Base-by-base conservation (phyloP, 371 early-diverging fungal species). In the Mucor indicus region DNA sequence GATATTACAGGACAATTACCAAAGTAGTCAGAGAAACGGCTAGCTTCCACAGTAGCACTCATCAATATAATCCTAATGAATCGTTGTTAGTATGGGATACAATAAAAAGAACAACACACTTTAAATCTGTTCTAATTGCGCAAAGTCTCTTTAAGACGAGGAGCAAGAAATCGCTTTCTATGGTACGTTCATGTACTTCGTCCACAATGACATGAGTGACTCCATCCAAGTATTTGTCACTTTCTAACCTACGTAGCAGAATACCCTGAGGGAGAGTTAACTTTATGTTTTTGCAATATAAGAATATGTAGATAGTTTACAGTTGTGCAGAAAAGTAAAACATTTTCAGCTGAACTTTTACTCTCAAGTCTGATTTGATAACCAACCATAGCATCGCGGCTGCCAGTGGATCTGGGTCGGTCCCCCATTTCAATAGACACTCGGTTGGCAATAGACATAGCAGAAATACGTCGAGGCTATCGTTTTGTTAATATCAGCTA, bases 381-480 rank as follows among this genome's bases (percentile, higher is more conserved):
- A 2, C 96, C 95, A 19, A 96, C 90, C 53, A 83, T 57, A 0
- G 81, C 65, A 13, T 73, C 69, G 19, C 57, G 60, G 29, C 60
- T 71, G 10, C 82, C 86, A 3, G 67, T 60, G 1, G 69, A 55
- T 30, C 59, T 79, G 38, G 67, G 75, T 1, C 37, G 44, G 49
- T 87, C 86, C 1, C 86, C 86, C 61, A 89, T 62, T 67, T 95
- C 95, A 3, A 62, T 49, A 2, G 91, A 90, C 9, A 98, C 98
- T 35, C 98, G 80, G 17, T 85, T 73, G 0, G 96, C 94, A 37
- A 99, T 89, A 24, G 91, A 86, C 44, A 93, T 89, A 15, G 98
- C 96, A 24, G 96, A 92, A 53, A 98, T 90, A 48, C 98, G 82
- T 38, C 98, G 79, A 4, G 99, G 99, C 69, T 71, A 54, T 23